Evolutionary conservation across 495 filamentous ascomycete species (phyloP).

Genomic region (Evernia prunastri): DNA sequence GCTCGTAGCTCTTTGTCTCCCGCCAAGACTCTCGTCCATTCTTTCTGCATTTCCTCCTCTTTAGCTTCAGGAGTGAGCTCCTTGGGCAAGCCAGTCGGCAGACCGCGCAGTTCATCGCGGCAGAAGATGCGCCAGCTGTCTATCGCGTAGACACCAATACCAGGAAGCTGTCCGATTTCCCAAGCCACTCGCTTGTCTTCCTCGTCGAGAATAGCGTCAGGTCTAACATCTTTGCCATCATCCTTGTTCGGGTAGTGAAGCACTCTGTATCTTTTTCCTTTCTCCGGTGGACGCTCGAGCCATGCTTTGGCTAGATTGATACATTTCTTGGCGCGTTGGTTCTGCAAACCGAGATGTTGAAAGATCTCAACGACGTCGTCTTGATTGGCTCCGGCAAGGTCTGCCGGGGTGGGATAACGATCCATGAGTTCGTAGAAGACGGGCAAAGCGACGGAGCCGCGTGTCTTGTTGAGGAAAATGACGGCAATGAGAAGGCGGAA

Average conservation of each 20-base stretch:
- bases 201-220: conserved; percentile 40
- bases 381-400: conserved; percentile 53
- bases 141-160: conserved; percentile 76
- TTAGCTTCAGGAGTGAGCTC: conserved; percentile 32
- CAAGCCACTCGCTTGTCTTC: conserved; percentile 51
- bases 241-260: conserved; percentile 57
- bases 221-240: conserved; percentile 51
- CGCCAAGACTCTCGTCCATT: conserved; percentile 85
- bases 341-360: conserved; percentile 67
- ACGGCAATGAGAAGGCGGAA: conserved; percentile 69
- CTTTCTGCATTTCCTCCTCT: conserved; percentile 40
- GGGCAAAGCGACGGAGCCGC: conserved; percentile 68
- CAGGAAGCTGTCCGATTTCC: conserved; percentile 83
- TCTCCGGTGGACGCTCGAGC: conserved; percentile 55
- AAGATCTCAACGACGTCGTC: conserved; percentile 59
- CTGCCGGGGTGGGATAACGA: conserved; percentile 59
- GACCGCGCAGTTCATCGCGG: conserved; percentile 64
- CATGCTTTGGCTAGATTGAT: conserved; percentile 65
- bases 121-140: conserved; percentile 96
- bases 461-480: conserved; percentile 77
- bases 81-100: conserved; percentile 28
- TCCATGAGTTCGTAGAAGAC: conserved; percentile 63
- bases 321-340: conserved; percentile 51
- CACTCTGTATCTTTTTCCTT: conserved; percentile 54
- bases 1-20: conserved; percentile 84